Conservation (phyloP, 2,329 filamentous ascomycete genomes). For the Knufia petricola region DNA sequence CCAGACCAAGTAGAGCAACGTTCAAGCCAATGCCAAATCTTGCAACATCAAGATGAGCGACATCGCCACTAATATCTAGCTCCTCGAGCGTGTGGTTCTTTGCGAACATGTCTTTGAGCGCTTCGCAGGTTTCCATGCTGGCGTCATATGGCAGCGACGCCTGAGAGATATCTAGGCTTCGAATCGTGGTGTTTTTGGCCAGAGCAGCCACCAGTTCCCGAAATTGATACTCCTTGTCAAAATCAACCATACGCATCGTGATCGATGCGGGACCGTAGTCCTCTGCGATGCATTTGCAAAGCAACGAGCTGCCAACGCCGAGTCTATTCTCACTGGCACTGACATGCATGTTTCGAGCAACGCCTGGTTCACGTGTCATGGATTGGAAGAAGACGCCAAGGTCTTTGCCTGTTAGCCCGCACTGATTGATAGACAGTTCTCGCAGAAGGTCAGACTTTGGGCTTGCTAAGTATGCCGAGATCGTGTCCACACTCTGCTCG, state of each 20-base stretch:
- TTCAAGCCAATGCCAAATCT: slow-evolving; percentile 61
- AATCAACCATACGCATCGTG: slow-evolving; percentile 60
- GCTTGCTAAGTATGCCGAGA: slow-evolving; percentile 54
- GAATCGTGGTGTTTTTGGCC: slow-evolving; percentile 52
- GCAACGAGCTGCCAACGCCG: slow-evolving; percentile 33
- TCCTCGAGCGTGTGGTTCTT: slow-evolving; percentile 58
- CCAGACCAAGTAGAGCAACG: slow-evolving; percentile 54
- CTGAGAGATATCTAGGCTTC: slow-evolving; percentile 59
- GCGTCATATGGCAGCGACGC: slow-evolving; percentile 61
- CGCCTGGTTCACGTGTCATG: slow-evolving; percentile 44
- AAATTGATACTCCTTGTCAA: slow-evolving; percentile 55
- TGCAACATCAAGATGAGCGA: slow-evolving; percentile 60
- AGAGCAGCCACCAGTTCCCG: slow-evolving; percentile 53
- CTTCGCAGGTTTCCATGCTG: slow-evolving; percentile 55
- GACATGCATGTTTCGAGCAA: slow-evolving; percentile 51
- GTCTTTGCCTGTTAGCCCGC: slow-evolving; percentile 54
- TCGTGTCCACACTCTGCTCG: slow-evolving; percentile 53
- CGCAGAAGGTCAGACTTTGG: slow-evolving; percentile 51
- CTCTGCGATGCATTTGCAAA: slow-evolving; percentile 38
- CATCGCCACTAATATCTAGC: slow-evolving; percentile 61
- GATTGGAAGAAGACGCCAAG: slow-evolving; percentile 56
- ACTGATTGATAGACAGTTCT: slow-evolving; percentile 56
- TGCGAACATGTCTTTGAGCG: slow-evolving; percentile 54
- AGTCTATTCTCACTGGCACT: slow-evolving; percentile 54
- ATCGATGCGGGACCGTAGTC: slow-evolving; percentile 53